These are phyloP conservation scores for Haplosporangium gracile DNA, from an alignment of 192 early-diverging fungal genomes.

Conservation along the genomic window DNA sequence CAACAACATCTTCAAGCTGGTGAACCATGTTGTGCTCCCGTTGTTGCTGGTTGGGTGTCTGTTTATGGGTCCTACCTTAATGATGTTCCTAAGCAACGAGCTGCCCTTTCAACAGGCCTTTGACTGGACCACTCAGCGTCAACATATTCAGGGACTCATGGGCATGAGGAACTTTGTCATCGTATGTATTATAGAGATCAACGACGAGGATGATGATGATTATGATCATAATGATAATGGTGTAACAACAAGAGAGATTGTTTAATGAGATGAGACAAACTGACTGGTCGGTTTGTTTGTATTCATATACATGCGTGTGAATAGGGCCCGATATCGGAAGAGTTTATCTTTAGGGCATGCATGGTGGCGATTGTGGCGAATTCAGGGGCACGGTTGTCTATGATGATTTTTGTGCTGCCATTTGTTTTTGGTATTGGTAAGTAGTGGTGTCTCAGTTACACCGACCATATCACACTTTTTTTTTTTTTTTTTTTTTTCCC, in stretches of 20 bases:
- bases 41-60: slow-evolving; percentile 61
- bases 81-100: slow-evolving; percentile 58
- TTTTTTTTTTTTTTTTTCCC: no score
- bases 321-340: slow-evolving; percentile 81
- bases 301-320: slow-evolving; percentile 30
- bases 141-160: slow-evolving; percentile 12
- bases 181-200: slow-evolving; percentile 7
- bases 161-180: slow-evolving; percentile 32
- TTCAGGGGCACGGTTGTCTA: slow-evolving; percentile 46
- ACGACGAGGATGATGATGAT: not conserved
- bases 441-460: not conserved
- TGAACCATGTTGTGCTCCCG: slow-evolving; percentile 47
- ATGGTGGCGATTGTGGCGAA: slow-evolving; percentile 69
- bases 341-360: slow-evolving; percentile 81
- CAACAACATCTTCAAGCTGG: slow-evolving; percentile 24
- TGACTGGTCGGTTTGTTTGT: not conserved
- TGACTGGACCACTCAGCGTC: slow-evolving; percentile 27
- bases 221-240: not conserved
- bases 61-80: slow-evolving; percentile 72
- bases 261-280: not conserved
- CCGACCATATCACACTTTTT: not conserved
- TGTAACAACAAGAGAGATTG: not conserved
- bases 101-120: slow-evolving; percentile 62
- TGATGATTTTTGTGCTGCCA: slow-evolving; percentile 70
- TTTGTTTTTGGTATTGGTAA: slow-evolving; percentile 83